Evolutionary conservation across 305 asterid genomes (phyloP), one percentile per base, ranked within the genome.

Genomic region (Euphrasia arctica): DNA sequence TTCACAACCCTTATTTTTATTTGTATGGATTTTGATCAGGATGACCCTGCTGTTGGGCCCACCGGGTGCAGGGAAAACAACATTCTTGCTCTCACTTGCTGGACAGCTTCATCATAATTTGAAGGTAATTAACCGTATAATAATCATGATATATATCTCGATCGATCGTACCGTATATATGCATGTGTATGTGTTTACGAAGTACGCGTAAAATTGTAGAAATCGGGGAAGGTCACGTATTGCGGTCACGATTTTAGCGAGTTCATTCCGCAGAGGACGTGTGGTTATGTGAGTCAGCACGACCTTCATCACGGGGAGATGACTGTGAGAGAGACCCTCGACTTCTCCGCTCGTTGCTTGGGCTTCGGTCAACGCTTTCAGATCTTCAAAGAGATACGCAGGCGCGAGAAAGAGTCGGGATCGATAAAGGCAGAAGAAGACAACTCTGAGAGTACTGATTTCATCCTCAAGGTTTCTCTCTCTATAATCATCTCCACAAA

Each of bases 261-360:
- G 39, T 83, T 83, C 58, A 70, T 83, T 55, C 84, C 86, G 56
- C 89, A 73, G 54, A 74, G 75, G 65, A 80, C 89, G 0, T 78
- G 86, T 64, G 84, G 86, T 31, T 83, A 80, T 61, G 77, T 83
- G 45, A 74, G 86, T 58, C 86, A 78, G 12, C 82, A 78, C 18
- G 89, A 83, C 64, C 81, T 83, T 60, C 89, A 80, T 47, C 75
- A 74, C 41, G 89, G 84, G 48, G 86, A 80, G 75, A 83, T 83
- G 89, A 83, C 89, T 0, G 89, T 83, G 64, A 77, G 85, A 54
- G 89, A 83, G 83, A 83, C 89, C 29, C 48, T 83, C 2, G 84
- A 83, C 62, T 83, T 83, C 72, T 74, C 86, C 0, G 79, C 78
- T 34, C 82, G 83, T 54, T 80, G 86, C 67, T 62, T 83, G 66